These are phyloP conservation scores for Geranomyces michiganensis DNA, from an alignment of 192 early-diverging fungal species.

Conservation along the genomic window DNA sequence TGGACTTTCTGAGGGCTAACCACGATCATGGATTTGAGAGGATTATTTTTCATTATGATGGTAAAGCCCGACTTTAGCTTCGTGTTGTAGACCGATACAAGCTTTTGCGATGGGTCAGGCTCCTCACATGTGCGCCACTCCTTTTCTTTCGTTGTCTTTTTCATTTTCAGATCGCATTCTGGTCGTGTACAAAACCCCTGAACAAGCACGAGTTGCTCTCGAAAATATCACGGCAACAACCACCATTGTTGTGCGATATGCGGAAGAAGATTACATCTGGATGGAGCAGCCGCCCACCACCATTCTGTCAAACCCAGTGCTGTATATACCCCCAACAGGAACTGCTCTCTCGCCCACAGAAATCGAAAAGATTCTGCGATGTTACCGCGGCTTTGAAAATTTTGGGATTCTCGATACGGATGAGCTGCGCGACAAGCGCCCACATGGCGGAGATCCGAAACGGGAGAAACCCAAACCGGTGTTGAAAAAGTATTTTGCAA, in stretches of 20 bases:
- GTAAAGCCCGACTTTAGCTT: too few relatives aligned
- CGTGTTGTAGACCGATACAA: too few relatives aligned
- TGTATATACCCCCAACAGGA: slow-evolving; percentile 10
- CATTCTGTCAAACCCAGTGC: slow-evolving; percentile 17
- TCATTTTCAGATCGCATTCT: slow-evolving; percentile 20
- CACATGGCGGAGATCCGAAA: background rate
- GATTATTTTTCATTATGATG: slow-evolving; percentile 31
- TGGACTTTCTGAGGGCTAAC: slow-evolving; percentile 25
- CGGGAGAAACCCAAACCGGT: background rate
- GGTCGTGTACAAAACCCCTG: slow-evolving; percentile 7
- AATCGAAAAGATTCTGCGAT: slow-evolving; percentile 29
- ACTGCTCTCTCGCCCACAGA: slow-evolving; percentile 8
- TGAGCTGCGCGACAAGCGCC: background rate
- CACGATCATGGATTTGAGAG: slow-evolving; percentile 22
- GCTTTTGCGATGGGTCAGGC: background rate
- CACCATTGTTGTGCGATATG: slow-evolving; percentile 14
- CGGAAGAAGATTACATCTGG: slow-evolving; percentile 20
- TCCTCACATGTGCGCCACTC: background rate
- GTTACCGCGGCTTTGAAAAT: slow-evolving; percentile 25
- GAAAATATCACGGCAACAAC: slow-evolving; percentile 13
- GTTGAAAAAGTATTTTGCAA: slow-evolving; percentile 14
- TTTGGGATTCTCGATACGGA: slow-evolving; percentile 33
- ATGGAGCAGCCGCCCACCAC: background rate
- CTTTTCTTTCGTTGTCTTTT: too few relatives aligned
- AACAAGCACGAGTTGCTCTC: slow-evolving; percentile 16